phyloP scores from a whole-genome alignment of 2,329 filamentous ascomycete genomes.

The Claviceps fusiformis region DNA sequence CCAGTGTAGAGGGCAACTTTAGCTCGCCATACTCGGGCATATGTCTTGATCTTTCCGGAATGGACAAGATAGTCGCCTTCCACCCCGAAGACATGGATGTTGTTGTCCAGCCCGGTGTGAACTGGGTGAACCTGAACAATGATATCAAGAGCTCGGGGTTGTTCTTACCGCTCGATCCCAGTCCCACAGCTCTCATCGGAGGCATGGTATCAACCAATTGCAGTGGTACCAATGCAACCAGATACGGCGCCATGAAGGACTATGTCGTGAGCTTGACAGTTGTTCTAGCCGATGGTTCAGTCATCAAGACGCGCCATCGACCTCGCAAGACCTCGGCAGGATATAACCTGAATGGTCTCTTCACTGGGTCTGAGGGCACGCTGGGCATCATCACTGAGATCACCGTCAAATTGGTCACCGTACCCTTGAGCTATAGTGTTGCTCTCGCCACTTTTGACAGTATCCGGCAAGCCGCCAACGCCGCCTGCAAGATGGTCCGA shows the following conservation, averaged over 20 bases:
- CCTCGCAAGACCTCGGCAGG: slow-evolving; percentile 58
- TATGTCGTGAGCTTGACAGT: slow-evolving; percentile 61
- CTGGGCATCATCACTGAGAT: slow-evolving; percentile 58
- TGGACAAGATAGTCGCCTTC: slow-evolving; percentile 52
- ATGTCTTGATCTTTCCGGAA: slow-evolving; percentile 54
- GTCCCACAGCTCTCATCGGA: slow-evolving; percentile 43
- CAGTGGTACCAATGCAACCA: slow-evolving; percentile 44
- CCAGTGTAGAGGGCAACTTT: slow-evolving; percentile 59
- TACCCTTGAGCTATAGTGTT: slow-evolving; percentile 50
- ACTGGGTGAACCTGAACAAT: slow-evolving; percentile 55
- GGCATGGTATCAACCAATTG: slow-evolving; percentile 57
- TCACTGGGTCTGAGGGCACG: slow-evolving; percentile 59
- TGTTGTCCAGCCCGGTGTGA: slow-evolving; percentile 54
- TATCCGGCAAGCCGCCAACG: slow-evolving; percentile 47
- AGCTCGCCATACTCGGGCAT: slow-evolving; percentile 53
- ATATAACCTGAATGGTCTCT: slow-evolving; percentile 56
- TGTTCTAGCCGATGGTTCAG: slow-evolving; percentile 52
- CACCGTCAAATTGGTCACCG: slow-evolving; percentile 52
- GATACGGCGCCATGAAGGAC: slow-evolving; percentile 66
- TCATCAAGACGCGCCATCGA: slow-evolving; percentile 52
- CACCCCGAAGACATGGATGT: slow-evolving; percentile 59
- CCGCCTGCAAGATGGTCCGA: slow-evolving; percentile 50
- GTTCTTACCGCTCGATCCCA: slow-evolving; percentile 58
- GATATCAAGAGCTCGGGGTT: slow-evolving; percentile 47
- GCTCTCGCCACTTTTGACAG: slow-evolving; percentile 48